Evolutionary conservation across 495 filamentous ascomycete genomes (phyloP).

Genomic region (Trichoderma asperelloides): DNA sequence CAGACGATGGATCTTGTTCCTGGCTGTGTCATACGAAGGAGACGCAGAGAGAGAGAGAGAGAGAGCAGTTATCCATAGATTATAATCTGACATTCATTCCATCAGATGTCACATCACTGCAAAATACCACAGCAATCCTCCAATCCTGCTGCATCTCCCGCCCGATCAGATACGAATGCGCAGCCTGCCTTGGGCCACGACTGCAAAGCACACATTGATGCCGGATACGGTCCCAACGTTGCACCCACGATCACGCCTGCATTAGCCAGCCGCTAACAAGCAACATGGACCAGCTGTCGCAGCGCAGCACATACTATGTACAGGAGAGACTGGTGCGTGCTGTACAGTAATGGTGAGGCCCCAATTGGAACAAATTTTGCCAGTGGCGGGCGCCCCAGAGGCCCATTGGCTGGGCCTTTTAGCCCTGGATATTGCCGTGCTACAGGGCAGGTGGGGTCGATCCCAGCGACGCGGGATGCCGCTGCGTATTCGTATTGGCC

Average conservation of each 20-base stretch:
- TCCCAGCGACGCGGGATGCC: not conserved
- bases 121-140: too few relatives aligned
- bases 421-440: not conserved
- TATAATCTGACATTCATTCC: too few relatives aligned
- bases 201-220: not conserved
- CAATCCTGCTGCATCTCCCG: too few relatives aligned
- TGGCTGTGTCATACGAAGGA: too few relatives aligned
- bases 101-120: too few relatives aligned
- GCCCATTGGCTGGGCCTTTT: not conserved
- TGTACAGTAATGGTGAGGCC: not conserved
- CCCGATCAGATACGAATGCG: not conserved
- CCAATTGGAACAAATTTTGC: slow-evolving; percentile 1
- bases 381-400: not conserved
- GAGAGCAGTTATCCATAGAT: too few relatives aligned
- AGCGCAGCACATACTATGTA: too few relatives aligned
- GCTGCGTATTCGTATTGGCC: slow-evolving; percentile 1
- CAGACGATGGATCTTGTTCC: too few relatives aligned
- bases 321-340: not conserved
- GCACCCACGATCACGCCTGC: not conserved
- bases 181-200: not conserved
- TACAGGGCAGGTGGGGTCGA: not conserved
- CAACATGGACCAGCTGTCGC: too few relatives aligned
- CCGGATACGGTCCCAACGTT: not conserved
- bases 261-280: not conserved
- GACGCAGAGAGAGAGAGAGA: too few relatives aligned